Percentiles rank a stretch among this genome's conserved stretches.
These are phyloP conservation scores for Trametes maxima DNA, from an alignment of 768 basidiomycete species.

Conservation along the genomic window DNA sequence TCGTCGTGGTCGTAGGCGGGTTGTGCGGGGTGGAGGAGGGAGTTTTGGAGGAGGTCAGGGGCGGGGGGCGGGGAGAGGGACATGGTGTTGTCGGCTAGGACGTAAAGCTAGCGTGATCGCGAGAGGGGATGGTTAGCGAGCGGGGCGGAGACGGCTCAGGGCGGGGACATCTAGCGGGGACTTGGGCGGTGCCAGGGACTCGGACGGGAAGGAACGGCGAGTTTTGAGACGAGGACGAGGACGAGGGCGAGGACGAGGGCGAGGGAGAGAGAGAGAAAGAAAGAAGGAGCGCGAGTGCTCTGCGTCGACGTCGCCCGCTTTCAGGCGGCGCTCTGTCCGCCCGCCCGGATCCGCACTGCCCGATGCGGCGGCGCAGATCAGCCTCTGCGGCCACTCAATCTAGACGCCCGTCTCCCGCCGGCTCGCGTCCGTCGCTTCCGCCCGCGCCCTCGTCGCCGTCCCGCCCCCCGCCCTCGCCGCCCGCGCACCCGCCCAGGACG, in stretches of 20 bases:
- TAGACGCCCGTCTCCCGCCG: conserved; percentile 17
- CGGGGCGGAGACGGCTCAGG: too few species aligned
- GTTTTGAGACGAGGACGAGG: neutral
- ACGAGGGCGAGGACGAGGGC: neutral
- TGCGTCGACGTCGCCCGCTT: neutral
- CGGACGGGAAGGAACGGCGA: neutral
- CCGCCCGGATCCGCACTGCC: neutral
- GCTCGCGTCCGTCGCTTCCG: neutral
- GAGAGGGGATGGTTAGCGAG: conserved; percentile 6
- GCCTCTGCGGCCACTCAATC: conserved; percentile 15
- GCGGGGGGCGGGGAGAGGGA: conserved; percentile 1
- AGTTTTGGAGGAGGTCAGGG: conserved; percentile 6
- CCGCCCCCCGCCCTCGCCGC: neutral
- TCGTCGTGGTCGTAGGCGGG: neutral
- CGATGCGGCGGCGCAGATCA: conserved; percentile 13
- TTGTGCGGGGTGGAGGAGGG: conserved; percentile 2
- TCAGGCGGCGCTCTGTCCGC: conserved; percentile 2
- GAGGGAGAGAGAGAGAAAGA: neutral
- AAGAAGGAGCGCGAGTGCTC: neutral
- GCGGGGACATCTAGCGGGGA: neutral
- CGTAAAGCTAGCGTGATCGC: conserved; percentile 19
- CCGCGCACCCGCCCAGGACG: too few species aligned
- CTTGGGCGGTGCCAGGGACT: neutral
- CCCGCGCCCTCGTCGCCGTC: neutral
- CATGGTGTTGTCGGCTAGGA: conserved; percentile 15